Base-by-base conservation (phyloP, 192 early-diverging fungal genomes). In the Pilaira anomala region DNA sequence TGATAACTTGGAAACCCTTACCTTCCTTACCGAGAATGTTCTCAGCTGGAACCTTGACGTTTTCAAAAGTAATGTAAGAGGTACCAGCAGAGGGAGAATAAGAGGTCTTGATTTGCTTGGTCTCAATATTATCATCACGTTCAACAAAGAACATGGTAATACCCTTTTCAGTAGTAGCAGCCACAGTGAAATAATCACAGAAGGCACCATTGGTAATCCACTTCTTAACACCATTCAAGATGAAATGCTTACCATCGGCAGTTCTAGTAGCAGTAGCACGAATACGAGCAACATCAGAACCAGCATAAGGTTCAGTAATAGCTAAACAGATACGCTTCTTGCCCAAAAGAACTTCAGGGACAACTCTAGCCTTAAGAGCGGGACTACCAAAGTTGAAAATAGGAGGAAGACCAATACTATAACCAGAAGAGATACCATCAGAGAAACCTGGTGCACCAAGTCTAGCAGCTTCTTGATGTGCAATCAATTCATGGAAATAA, bases 171-270 rank as follows among this genome's bases (percentile, higher is more conserved):
- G 71, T 73, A 22, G 55, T 45, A 19, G 66, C 71, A 26, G 71
- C 71, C 51, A 63, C 62, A 52, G 59, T 67, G 48, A 73, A 67
- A 54, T 73, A 73, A 21, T 73, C 71, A 22, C 21, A 28, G 73
- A 88, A 91, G n/a, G 73, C 77, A 63, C 90, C 89, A 76, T 89
- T 91, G 41, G 88, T 89, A 65, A 88, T 82, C 88, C 89, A 92
- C 73, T 88, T 91, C 79, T 93, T 93, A 57, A 88, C 89, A 26
- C 91, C 91, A 50, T 93, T 93, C 55, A 90, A 85, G 16, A 63
- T 63, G 70, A 83, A 92, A 55, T 81, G 74, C 75, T 89, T 83
- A 12, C 90, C 91, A 67, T 90, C 87, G 21, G 81, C 73, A 42
- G 65, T 61, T 21, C 59, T 48, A 46, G 78, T 87, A 45, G 90